Evolutionary conservation across 768 basidiomycete genomes (phyloP), one percentile per base, ranked within the genome.

Genomic region (Termitomyces sp.): DNA sequence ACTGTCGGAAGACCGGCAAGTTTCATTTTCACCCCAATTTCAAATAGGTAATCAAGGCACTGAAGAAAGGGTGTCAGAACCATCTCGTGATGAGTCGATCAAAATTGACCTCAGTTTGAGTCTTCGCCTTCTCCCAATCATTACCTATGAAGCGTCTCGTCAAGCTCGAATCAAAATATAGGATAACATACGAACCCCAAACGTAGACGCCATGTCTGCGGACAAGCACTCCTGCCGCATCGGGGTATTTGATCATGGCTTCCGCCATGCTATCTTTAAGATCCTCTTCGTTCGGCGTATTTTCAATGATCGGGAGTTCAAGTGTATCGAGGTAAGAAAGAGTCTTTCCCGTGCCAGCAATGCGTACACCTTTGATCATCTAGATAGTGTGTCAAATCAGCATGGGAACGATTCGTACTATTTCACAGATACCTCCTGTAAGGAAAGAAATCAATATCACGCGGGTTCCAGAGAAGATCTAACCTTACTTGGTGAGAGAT

Each of bases 11-110:
- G 63, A 1, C 83, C 83, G 0, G 84, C 84, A 38, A 82, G 70
- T 66, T 82, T 87, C 89, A 90, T 90, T 72, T 88, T 90, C 53
- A 92, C 90, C 11, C 82, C 87, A 49, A 95, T 85, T 68, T 95
- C 93, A 63, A 95, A 92, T 17, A 95, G 78, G 71, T 95, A 95
- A 68, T 95, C 93, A 31, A 95, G 80, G 69, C 93, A 95, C 86
- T 90, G 62, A 16, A 58, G 35, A 41, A 34, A n/a, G 52, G n/a
- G 53, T 43, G 59, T 66, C 31, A 68, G 45, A 31, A 35, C 21
- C 19, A n/a, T 43, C 40, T 45, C 34, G 11, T 21, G 14, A 52
- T 34, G 34, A 55, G 42, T 9, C 50, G 31, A 47, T 21, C n/a
- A 16, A 48, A 29, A 53, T 50, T 51, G 41, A 85, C 88, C 79